phyloP scores from a whole-genome alignment of 768 basidiomycete species.

The Termitomyces sp. region DNA sequence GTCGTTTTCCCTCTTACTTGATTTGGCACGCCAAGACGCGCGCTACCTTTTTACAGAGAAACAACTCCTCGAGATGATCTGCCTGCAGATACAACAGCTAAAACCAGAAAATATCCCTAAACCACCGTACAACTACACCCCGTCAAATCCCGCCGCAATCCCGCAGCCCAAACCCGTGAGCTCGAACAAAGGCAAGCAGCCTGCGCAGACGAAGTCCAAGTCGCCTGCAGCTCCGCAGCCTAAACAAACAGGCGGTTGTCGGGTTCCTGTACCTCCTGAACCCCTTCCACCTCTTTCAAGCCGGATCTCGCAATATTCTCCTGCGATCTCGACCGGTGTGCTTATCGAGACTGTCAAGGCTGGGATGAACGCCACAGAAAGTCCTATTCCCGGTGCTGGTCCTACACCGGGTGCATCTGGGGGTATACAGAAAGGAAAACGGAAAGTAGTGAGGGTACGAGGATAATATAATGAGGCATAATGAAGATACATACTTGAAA shows the following conservation, averaged over 20 bases:
- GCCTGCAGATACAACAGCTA: constrained; percentile 62
- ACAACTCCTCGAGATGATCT: constrained; percentile 69
- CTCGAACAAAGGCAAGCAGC: constrained; percentile 47
- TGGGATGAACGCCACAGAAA: constrained; percentile 69
- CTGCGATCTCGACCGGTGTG: constrained; percentile 69
- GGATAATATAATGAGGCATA: constrained; percentile 28
- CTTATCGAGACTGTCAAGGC: constrained; percentile 83
- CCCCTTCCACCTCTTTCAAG: constrained; percentile 69
- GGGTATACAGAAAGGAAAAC: constrained; percentile 62
- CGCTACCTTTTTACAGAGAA: constrained; percentile 50
- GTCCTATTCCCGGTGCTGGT: constrained; percentile 28
- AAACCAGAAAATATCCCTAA: constrained; percentile 70
- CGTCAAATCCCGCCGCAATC: constrained; percentile 22
- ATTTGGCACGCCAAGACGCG: background rate
- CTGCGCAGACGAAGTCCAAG: constrained; percentile 40
- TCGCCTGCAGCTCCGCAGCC: constrained; percentile 25
- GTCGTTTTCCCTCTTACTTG: constrained; percentile 20
- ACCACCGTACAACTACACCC: constrained; percentile 47
- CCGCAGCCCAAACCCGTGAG: constrained; percentile 26
- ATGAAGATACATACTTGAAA: background rate
- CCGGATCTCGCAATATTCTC: constrained; percentile 78
- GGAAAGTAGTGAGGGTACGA: constrained; percentile 75
- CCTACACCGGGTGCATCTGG: constrained; percentile 33
- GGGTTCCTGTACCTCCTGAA: constrained; percentile 69
- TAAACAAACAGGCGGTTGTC: constrained; percentile 31